Percentiles rank a stretch among this genome's conserved stretches.
phyloP scores from a whole-genome alignment of 2,329 filamentous ascomycete species.

The Xylariales sp. region DNA sequence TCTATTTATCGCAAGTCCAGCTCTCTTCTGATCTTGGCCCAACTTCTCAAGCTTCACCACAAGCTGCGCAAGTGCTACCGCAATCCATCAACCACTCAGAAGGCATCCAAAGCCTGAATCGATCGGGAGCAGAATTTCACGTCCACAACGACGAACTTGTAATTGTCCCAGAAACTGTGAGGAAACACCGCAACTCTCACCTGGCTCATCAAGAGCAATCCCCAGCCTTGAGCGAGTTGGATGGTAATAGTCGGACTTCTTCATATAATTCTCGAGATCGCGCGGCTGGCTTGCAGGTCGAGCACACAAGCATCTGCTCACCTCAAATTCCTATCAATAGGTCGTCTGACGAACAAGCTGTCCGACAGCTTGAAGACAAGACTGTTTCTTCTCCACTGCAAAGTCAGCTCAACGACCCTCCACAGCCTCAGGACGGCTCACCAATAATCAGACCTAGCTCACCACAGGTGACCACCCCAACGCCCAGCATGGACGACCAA shows the following conservation, averaged over 20 bases:
- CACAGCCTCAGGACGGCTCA: too few species aligned
- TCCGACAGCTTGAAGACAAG: not conserved
- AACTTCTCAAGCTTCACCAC: slow-evolving; percentile 11
- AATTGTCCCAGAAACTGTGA: slow-evolving; percentile 11
- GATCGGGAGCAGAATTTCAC: slow-evolving; percentile 11
- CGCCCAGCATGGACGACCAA: slow-evolving; percentile 7
- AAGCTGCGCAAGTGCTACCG: slow-evolving; percentile 22
- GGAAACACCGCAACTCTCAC: slow-evolving; percentile 3
- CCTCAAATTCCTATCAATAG: not conserved
- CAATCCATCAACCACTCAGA: slow-evolving; percentile 13
- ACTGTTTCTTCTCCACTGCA: not conserved
- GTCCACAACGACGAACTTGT: slow-evolving; percentile 18
- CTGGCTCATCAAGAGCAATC: slow-evolving; percentile 14
- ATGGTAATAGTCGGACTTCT: slow-evolving; percentile 19
- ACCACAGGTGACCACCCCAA: not conserved
- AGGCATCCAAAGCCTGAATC: slow-evolving; percentile 13
- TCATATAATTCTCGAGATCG: slow-evolving; percentile 11
- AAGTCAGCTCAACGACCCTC: not conserved
- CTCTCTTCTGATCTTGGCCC: not conserved
- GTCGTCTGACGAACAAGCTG: slow-evolving; percentile 6
- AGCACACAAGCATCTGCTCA: not conserved
- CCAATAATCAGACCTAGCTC: not conserved
- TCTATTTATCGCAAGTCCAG: not conserved
- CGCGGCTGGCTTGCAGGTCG: slow-evolving; percentile 6
- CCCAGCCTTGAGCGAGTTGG: slow-evolving; percentile 20